phyloP scores from a whole-genome alignment of 1,284 basidiomycete species.

The Sphaerobolus stellatus region DNA sequence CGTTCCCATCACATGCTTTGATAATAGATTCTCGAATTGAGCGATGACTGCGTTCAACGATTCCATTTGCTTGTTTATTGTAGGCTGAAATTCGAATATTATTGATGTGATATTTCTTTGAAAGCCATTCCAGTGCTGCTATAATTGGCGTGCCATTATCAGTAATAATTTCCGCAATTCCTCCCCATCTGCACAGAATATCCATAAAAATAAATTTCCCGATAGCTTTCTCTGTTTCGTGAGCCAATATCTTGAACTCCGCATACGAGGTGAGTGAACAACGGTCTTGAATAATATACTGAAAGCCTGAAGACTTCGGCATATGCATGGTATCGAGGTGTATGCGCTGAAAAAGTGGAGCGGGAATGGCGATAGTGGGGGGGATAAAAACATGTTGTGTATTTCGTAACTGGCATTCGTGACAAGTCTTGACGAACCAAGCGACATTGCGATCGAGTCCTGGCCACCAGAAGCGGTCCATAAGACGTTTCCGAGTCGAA shows the following conservation, averaged over 20 bases:
- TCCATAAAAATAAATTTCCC: slow-evolving; percentile 32
- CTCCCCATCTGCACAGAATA: slow-evolving; percentile 30
- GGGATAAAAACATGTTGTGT: not conserved
- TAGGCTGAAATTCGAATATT: slow-evolving; percentile 22
- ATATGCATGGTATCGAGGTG: slow-evolving; percentile 10
- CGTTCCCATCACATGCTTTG: slow-evolving; percentile 22
- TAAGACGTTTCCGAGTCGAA: not conserved
- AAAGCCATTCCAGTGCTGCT: slow-evolving; percentile 23
- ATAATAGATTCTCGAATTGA: slow-evolving; percentile 24
- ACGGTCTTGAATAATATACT: no score
- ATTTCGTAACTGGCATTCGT: slow-evolving; percentile 2
- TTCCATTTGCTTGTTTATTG: slow-evolving; percentile 34
- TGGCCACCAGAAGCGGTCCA: slow-evolving; percentile 11
- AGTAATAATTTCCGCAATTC: slow-evolving; percentile 23
- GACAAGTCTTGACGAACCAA: slow-evolving; percentile 2
- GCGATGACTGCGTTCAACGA: slow-evolving; percentile 29
- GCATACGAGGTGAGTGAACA: no score
- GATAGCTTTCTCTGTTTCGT: slow-evolving; percentile 19
- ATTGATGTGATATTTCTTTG: slow-evolving; percentile 23
- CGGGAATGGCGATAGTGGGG: not conserved
- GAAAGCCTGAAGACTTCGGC: no score
- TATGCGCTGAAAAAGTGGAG: slow-evolving; percentile 4
- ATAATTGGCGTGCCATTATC: slow-evolving; percentile 33
- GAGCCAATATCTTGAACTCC: no score
- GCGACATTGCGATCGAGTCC: not conserved